A percentile compares a stretch with the other conserved stretches of the same genome.
phyloP scores from a whole-genome alignment of 805 yeast genomes.

The Wickerhamomyces kurtzmanii region DNA sequence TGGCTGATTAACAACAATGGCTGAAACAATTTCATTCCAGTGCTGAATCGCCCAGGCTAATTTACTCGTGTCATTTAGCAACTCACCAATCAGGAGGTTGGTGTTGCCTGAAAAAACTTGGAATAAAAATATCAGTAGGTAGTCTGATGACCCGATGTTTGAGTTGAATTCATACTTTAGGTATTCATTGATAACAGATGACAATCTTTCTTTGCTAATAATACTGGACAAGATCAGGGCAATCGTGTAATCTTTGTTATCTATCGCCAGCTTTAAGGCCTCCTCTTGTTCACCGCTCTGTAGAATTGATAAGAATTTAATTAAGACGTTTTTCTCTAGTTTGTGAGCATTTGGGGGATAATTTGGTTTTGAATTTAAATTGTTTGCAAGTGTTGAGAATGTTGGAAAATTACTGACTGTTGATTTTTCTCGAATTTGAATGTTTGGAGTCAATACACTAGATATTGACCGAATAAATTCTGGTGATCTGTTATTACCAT shows the following conservation, averaged over 20 bases:
- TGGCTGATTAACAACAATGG: constrained; percentile 26
- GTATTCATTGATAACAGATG: constrained; percentile 47
- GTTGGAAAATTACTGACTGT: too few relatives aligned
- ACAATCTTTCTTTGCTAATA: constrained; percentile 52
- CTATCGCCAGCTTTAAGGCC: constrained; percentile 56
- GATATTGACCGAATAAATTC: too few relatives aligned
- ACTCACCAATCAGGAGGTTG: constrained; percentile 38
- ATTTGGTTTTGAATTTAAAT: too few relatives aligned
- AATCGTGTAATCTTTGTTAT: constrained; percentile 65
- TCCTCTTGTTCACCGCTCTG: constrained; percentile 56
- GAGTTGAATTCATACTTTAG: constrained; percentile 34
- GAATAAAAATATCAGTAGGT: constrained; percentile 43
- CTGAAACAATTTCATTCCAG: constrained; percentile 39
- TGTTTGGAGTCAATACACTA: too few relatives aligned
- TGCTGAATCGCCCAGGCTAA: constrained; percentile 38
- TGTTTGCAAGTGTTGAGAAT: too few relatives aligned
- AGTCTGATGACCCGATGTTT: constrained; percentile 32
- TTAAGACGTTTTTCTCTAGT: constrained; percentile 23
- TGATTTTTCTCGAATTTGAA: too few relatives aligned
- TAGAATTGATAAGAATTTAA: constrained; percentile 24
- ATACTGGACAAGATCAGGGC: constrained; percentile 64
- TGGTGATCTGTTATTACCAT: too few relatives aligned
- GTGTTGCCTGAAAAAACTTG: constrained; percentile 58
- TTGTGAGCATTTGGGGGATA: constrained; percentile 32
- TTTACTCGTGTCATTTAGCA: constrained; percentile 27